Evolutionary conservation across 2,329 filamentous ascomycete species (phyloP).

Genomic region (Xylaria sp.): DNA sequence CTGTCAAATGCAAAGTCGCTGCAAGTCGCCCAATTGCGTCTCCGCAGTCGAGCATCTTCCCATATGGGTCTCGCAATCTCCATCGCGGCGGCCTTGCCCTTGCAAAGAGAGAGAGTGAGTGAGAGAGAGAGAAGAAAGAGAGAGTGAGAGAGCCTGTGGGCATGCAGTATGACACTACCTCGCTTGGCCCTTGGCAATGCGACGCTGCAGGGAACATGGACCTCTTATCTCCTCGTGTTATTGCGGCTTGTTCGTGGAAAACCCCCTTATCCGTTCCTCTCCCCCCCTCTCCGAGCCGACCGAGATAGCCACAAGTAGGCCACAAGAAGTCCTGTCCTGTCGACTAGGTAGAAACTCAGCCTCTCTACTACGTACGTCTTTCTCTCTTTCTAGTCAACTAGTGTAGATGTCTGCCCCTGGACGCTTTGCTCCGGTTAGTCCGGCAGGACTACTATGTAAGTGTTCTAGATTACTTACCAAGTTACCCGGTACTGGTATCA

Average conservation of each 20-base stretch:
- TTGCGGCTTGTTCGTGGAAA: constrained; percentile 43
- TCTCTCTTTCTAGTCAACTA: not conserved
- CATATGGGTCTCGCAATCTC: constrained; percentile 12
- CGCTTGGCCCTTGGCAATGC: constrained; percentile 40
- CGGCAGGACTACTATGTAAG: constrained; percentile 37
- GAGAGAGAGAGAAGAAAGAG: no score
- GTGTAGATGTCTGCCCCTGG: constrained; percentile 3
- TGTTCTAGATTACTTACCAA: not conserved
- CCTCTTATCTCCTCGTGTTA: constrained; percentile 47
- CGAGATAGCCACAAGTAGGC: constrained; percentile 37
- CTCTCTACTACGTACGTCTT: constrained; percentile 21
- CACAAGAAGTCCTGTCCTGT: not conserved
- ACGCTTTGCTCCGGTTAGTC: constrained; percentile 27
- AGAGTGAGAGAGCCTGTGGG: no score
- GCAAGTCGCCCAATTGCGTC: constrained; percentile 43
- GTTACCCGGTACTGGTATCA: not conserved
- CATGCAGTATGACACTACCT: constrained; percentile 44
- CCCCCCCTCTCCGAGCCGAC: constrained; percentile 39
- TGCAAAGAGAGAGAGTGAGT: not conserved
- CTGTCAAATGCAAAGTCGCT: constrained; percentile 41
- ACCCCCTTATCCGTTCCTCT: constrained; percentile 37
- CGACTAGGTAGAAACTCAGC: constrained; percentile 38
- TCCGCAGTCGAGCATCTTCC: constrained; percentile 20
- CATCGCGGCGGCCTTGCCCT: constrained; percentile 34
- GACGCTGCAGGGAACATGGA: constrained; percentile 29